Evolutionary conservation across 2,329 filamentous ascomycete species (phyloP), one percentile per base, ranked within the genome.

Genomic region (Trichoderma sp.): DNA sequence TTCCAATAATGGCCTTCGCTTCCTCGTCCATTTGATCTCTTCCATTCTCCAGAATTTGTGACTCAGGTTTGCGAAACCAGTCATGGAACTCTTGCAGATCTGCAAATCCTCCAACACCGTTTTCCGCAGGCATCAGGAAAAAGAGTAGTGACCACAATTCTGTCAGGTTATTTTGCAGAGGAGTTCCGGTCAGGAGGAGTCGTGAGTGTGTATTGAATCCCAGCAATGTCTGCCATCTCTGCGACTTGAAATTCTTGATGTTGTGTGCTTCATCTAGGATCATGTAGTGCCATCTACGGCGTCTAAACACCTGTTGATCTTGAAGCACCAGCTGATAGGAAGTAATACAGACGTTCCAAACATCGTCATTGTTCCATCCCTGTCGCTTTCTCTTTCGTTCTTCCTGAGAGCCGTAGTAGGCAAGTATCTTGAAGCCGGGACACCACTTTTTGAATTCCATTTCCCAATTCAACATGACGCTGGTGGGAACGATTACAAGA

Each of bases 361-460:
- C 85, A 74, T 97, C 93, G 71, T 97, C 91, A 68, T 96, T 93
- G 74, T 91, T 93, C 96, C 96, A 99, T 2, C 96, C 95, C 75
- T 91, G 89, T 32, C 96, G 91, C 79, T 98, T 98, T 73, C 90
- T 86, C 77, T 93, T 94, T 56, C 96, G 90, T 80, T 99, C 96
- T 73, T 97, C 94, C 74, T 94, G 91, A 52, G 91, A 93, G 54
- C 96, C 96, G 77, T 98, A 99, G 81, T 99, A 99, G 0, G 94
- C 96, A 69, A 99, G 84, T 68, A 99, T 97, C 78, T 97, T 98
- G 84, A 99, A 99, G 0, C 96, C 95, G 3, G 96, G 96, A 68
- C 94, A 93, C 89, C 95, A 99, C 78, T 99, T 99, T 77, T 98
- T 98, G 85, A 99, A 99, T 80, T 99, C 96, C 91, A 98, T 98